Evolutionary conservation across 371 early-diverging fungal species (phyloP).

Genomic region (Caulochytrium protostelioides): DNA sequence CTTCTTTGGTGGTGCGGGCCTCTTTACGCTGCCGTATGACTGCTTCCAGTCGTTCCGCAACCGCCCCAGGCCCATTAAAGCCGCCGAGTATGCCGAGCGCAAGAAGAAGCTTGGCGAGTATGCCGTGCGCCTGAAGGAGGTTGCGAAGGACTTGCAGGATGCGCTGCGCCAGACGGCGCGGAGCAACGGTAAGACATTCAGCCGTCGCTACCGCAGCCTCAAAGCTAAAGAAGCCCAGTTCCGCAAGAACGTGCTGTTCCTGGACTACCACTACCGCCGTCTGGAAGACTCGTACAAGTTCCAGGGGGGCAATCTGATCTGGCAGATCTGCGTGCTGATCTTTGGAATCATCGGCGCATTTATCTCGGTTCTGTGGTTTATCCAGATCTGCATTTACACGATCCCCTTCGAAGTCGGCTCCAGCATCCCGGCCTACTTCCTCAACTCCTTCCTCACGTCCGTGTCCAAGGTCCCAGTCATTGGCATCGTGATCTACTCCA

Average conservation of each 20-base stretch:
- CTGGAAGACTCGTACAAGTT: constrained; percentile 22
- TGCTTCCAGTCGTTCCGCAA: constrained; percentile 20
- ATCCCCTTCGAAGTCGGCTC: constrained; percentile 14
- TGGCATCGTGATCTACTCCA: constrained; percentile 26
- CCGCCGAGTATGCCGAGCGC: constrained; percentile 11
- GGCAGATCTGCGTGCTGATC: constrained; percentile 13
- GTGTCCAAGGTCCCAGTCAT: constrained; percentile 20
- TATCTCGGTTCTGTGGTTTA: constrained; percentile 23
- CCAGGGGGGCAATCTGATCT: constrained; percentile 22
- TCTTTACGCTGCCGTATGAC: constrained; percentile 24
- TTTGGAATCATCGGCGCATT: constrained; percentile 17
- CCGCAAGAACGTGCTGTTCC: constrained; percentile 25
- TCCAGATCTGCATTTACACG: constrained; percentile 24
- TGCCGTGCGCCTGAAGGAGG: not conserved
- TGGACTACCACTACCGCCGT: constrained; percentile 24
- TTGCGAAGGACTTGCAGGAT: not conserved
- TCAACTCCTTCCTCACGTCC: constrained; percentile 20
- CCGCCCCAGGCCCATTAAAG: constrained; percentile 26
- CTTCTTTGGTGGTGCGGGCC: constrained; percentile 32
- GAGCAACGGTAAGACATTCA: not conserved
- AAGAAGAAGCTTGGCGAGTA: not conserved
- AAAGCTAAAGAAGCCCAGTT: constrained; percentile 20
- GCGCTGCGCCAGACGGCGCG: not conserved
- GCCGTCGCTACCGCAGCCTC: constrained; percentile 4
- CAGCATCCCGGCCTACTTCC: constrained; percentile 17